Percentiles rank a stretch among this genome's conserved stretches.
These are phyloP conservation scores for Pleurotus salmoneostramineus DNA, from an alignment of 768 basidiomycete genomes.

Conservation along the genomic window DNA sequence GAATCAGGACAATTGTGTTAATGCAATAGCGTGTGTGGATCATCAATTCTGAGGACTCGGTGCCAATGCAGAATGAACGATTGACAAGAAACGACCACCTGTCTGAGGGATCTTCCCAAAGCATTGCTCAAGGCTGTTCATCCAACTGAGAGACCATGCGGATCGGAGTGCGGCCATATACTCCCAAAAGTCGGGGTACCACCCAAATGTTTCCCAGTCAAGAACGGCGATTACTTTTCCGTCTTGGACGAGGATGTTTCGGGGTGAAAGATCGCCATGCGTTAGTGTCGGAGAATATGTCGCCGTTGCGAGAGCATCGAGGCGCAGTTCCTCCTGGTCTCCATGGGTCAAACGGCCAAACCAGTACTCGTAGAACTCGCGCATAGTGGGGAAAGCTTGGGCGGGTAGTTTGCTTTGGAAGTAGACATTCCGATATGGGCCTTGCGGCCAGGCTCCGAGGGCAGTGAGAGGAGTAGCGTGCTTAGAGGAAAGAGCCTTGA, in stretches of 20 bases:
- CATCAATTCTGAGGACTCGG: neutral
- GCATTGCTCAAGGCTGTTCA: neutral
- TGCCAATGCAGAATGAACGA: neutral
- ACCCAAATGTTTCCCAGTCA: slow-evolving; percentile 28
- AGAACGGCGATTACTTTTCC: slow-evolving; percentile 22
- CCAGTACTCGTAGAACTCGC: neutral
- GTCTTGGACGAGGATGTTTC: slow-evolving; percentile 34
- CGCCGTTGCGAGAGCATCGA: neutral
- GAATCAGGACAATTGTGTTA: neutral
- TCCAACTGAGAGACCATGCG: neutral
- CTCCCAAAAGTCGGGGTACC: slow-evolving; percentile 32
- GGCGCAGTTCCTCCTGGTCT: neutral
- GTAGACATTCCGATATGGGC: neutral
- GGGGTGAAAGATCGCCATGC: slow-evolving; percentile 37
- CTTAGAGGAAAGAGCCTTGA: neutral
- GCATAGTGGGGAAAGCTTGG: neutral
- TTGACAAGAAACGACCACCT: neutral
- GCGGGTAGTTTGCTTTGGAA: neutral
- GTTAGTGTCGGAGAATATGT: slow-evolving; percentile 16
- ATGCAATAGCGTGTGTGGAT: neutral
- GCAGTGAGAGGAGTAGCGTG: neutral
- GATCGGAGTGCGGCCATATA: neutral
- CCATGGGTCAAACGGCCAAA: neutral
- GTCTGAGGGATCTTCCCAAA: neutral
- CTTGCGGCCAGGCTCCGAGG: neutral